A percentile compares a stretch with the other conserved stretches of the same genome.
Evolutionary conservation across 306 rosid genomes (phyloP).

Genomic region (Dicorynia guianensis): DNA sequence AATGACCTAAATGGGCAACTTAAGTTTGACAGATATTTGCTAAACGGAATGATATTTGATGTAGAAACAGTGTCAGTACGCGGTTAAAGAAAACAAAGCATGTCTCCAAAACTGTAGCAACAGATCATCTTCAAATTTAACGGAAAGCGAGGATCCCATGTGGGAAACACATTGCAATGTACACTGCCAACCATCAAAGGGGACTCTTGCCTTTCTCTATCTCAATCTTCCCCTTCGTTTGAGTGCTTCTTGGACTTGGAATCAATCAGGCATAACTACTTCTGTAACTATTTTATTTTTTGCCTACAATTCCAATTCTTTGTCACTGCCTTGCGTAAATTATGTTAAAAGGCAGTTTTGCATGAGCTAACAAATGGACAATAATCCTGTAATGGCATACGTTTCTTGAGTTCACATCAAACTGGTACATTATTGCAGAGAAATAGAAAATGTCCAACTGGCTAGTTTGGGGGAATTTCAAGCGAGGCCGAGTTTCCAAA

Average conservation of each 20-base stretch:
- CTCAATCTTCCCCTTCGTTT: neutral
- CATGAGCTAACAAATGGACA: slow-evolving; percentile 7
- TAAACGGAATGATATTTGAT: too few species aligned
- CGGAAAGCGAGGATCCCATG: too few species aligned
- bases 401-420: neutral
- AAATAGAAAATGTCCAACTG: neutral
- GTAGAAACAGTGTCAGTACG: too few species aligned
- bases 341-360: slow-evolving; percentile 19
- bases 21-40: too few species aligned
- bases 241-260: neutral
- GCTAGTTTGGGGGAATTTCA: neutral
- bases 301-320: neutral
- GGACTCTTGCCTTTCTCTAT: neutral
- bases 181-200: slow-evolving; percentile 11
- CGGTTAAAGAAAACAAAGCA: too few species aligned
- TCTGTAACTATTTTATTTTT: neutral
- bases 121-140: too few species aligned
- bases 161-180: too few species aligned
- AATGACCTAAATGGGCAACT: too few species aligned
- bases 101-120: too few species aligned
- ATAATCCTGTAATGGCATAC: slow-evolving; percentile 1
- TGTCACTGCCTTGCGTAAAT: neutral
- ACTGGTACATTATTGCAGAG: slow-evolving; percentile 7
- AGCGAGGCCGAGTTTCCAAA: slow-evolving; percentile 9
- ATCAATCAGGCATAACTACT: neutral